A percentile compares a stretch with the other conserved stretches of the same genome.
These are phyloP conservation scores for Poronia punctata DNA, from an alignment of 495 filamentous ascomycete genomes.

Conservation along the genomic window DNA sequence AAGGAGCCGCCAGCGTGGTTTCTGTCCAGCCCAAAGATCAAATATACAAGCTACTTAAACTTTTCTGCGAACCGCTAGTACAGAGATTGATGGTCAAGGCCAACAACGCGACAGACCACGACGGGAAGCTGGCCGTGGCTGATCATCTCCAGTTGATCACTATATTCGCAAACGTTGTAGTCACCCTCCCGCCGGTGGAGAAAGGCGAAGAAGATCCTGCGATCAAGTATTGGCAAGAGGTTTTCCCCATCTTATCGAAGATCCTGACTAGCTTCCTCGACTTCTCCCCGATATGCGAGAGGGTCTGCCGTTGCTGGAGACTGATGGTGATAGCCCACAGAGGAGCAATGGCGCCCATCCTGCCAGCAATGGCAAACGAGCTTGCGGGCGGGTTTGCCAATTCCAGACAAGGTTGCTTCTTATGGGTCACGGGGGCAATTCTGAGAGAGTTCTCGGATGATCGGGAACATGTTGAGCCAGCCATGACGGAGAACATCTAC, in stretches of 20 bases:
- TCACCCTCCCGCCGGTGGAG: conserved; percentile 62
- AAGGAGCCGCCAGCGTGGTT: conserved; percentile 87
- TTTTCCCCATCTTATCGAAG: conserved; percentile 76
- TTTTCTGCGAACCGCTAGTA: conserved; percentile 91
- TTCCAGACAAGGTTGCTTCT: conserved; percentile 89
- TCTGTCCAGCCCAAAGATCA: conserved; percentile 74
- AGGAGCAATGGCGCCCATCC: conserved; percentile 75
- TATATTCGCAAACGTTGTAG: conserved; percentile 73
- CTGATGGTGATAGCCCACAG: conserved; percentile 94
- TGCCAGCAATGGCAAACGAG: conserved; percentile 80
- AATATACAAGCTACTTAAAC: conserved; percentile 74
- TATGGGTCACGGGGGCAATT: conserved; percentile 94
- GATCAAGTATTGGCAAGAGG: conserved; percentile 91
- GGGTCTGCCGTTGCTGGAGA: conserved; percentile 89
- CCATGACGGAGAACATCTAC: conserved; percentile 85
- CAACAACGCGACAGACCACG: conserved; percentile 73
- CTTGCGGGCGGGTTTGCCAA: conserved; percentile 75
- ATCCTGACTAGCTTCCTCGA: conserved; percentile 79
- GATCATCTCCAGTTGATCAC: conserved; percentile 90
- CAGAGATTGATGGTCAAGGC: conserved; percentile 78
- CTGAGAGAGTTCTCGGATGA: conserved; percentile 91
- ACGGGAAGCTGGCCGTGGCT: conserved; percentile 72
- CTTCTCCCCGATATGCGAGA: conserved; percentile 83
- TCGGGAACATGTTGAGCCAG: conserved; percentile 69
- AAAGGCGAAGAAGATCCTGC: conserved; percentile 74